Base-by-base conservation (phyloP, 306 rosid species). In the Cicer yamashitae region DNA sequence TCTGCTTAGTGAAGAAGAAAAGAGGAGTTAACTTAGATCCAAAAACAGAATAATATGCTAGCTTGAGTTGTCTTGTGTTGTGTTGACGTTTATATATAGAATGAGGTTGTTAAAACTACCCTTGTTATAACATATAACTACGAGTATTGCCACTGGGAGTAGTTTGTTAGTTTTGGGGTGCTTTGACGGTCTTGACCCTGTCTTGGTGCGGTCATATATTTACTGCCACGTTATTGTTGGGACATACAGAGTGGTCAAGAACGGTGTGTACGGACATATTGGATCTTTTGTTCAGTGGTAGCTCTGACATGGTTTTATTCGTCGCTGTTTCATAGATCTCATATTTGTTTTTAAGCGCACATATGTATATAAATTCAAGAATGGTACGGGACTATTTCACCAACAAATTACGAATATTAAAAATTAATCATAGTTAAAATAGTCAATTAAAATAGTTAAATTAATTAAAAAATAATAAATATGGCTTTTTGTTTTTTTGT, bases 101-200 rank as follows among this genome's bases (percentile, higher is more conserved):
- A 0, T 13, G 4, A 25, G 17, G 50, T 17, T 77, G 6, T 0
- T 2, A 25, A 67, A 51, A 54, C 3, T 39, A 17, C 58, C 82
- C 43, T 58, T 6, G 44, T 20, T 30, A 41, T 37, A 2, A 1
- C 18, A 0, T 2, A 3, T 0, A 73, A 12, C 77, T 60, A 51
- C 0, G 15, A 12, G 7, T 5, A 0, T 13, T 78, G 73, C 82
- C 86, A 77, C 68, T 73, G 11, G 9, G 57, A 6, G 8, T 18
- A 8, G 8, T 50, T 52, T 5, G 57, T 7, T 15, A 10, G 10
- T 14, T 58, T 43, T 60, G 30, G 52, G 34, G 52, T 10, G 1
- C 14, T 12, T 53, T 76, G 78, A 75, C 77, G 53, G 39, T 63
- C 60, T 76, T 81, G 78, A 70, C 78, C 78, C 14, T 82, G 75